Evolutionary conservation across 768 basidiomycete species (phyloP), one percentile per base, ranked within the genome.

Genomic region (Inosperma sp.): DNA sequence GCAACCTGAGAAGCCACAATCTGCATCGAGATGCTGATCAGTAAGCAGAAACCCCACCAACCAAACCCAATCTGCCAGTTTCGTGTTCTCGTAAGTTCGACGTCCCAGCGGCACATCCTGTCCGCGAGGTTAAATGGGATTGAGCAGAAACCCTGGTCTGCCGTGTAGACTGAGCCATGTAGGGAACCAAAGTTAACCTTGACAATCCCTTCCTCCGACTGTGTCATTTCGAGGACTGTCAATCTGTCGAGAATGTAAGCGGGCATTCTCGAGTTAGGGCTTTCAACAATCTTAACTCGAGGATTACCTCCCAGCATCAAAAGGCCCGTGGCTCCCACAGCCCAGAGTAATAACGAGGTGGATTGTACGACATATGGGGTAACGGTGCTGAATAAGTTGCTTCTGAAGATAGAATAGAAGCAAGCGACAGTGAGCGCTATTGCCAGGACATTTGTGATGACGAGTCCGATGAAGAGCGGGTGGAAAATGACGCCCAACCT

Each of bases 31-130:
- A 46, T 14, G 16, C 44, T 29, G 25, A 46, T 29, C 29, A 46
- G 30, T 13, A 46, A 46, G 44, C 44, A 46, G 19, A 33, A 30
- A 19, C 44, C 31, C 44, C 44, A 46, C 44, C 44, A 46, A 23
- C 23, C 7, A 6, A 46, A 30, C 44, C 44, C 44, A 29, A 46
- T n/a, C 27, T 31, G 21, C 44, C 44, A 46, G 8, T 29, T 31
- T 33, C 44, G 44, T 19, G 44, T 30, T 23, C 44, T 46, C 9
- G 30, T 29, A 7, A 46, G 17, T n/a, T 33, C 29, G 10, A 46
- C 13, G 10, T 46, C 44, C 44, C 44, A 46, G 5, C 29, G 16
- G 29, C 44, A 46, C 13, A 46, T 46, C 13, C 29, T 17, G 23
- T 46, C 14, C 10, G 31, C 44, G 31, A 46, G 29, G 7, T 27